These are phyloP conservation scores for Aspergillus leporis DNA, from an alignment of 495 filamentous ascomycete species.

Conservation along the genomic window DNA sequence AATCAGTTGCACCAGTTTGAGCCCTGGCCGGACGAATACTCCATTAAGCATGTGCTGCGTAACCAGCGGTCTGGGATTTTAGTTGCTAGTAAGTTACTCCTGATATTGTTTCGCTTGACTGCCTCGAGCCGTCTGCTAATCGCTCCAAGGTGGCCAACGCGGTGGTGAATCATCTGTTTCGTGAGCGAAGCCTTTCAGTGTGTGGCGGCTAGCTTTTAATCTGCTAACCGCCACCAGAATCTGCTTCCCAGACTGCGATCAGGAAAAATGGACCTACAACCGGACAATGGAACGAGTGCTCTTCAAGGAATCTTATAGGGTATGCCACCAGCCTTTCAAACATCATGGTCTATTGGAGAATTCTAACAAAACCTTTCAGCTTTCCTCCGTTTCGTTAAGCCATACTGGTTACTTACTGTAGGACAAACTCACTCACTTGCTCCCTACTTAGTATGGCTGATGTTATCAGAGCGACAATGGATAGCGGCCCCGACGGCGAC, in stretches of 20 bases:
- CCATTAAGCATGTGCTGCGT: slow-evolving; percentile 38
- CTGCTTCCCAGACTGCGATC: slow-evolving; percentile 40
- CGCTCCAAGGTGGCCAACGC: slow-evolving; percentile 29
- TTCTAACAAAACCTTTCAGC: slow-evolving; percentile 23
- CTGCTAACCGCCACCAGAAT: slow-evolving; percentile 24
- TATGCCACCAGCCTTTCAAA: slow-evolving; percentile 14
- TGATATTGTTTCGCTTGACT: not conserved
- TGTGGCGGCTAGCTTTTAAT: slow-evolving; percentile 6
- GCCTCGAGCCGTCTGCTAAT: slow-evolving; percentile 15
- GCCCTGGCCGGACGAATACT: slow-evolving; percentile 32
- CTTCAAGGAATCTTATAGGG: slow-evolving; percentile 38
- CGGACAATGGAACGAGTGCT: slow-evolving; percentile 39
- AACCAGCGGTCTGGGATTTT: slow-evolving; percentile 38
- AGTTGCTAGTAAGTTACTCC: slow-evolving; percentile 34
- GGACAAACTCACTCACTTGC: slow-evolving; percentile 13
- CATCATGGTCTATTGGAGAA: not conserved
- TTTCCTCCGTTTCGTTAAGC: slow-evolving; percentile 43
- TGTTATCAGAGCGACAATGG: slow-evolving; percentile 38
- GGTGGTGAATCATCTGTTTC: slow-evolving; percentile 37
- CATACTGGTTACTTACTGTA: slow-evolving; percentile 43
- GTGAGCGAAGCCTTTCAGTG: slow-evolving; percentile 24
- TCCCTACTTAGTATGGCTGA: slow-evolving; percentile 20
- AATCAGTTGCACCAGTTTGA: slow-evolving; percentile 37
- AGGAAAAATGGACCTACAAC: slow-evolving; percentile 37
- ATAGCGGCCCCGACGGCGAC: slow-evolving; percentile 38